Conservation (phyloP, 768 basidiomycete species). For the Agrocybe chaxingu region DNA sequence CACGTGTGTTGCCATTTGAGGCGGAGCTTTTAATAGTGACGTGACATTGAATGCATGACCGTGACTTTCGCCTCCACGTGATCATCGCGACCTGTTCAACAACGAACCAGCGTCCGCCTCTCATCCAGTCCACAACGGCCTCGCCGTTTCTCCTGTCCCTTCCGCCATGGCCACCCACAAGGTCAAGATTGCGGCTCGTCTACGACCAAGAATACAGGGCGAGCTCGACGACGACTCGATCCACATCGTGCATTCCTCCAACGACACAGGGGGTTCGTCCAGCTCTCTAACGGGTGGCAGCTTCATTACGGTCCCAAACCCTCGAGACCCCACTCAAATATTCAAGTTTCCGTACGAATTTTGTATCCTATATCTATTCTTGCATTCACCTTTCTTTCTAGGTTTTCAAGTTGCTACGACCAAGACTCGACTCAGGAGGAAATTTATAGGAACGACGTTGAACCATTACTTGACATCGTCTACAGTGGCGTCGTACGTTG, state of each 20-base stretch:
- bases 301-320: constrained; percentile 66
- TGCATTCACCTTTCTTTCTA: constrained; percentile 21
- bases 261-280: constrained; percentile 26
- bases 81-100: constrained; percentile 13
- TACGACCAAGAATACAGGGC: constrained; percentile 59
- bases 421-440: constrained; percentile 67
- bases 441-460: constrained; percentile 74
- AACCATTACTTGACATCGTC: constrained; percentile 74
- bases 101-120: constrained; percentile 1
- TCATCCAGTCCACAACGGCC: constrained; percentile 5
- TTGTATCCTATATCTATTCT: background rate
- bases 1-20: constrained; percentile 8
- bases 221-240: constrained; percentile 65
- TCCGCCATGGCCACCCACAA: constrained; percentile 37
- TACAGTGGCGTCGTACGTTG: constrained; percentile 68
- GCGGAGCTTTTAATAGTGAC: constrained; percentile 8
- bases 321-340: constrained; percentile 62
- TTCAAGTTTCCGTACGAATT: constrained; percentile 73
- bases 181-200: constrained; percentile 70
- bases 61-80: constrained; percentile 13
- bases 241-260: constrained; percentile 42
- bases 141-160: background rate
- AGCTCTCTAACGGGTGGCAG: constrained; percentile 30
- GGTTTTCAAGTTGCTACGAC: constrained; percentile 77
- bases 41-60: background rate